Conservation (phyloP, 768 basidiomycete genomes). For the Leccinum variicolor region DNA sequence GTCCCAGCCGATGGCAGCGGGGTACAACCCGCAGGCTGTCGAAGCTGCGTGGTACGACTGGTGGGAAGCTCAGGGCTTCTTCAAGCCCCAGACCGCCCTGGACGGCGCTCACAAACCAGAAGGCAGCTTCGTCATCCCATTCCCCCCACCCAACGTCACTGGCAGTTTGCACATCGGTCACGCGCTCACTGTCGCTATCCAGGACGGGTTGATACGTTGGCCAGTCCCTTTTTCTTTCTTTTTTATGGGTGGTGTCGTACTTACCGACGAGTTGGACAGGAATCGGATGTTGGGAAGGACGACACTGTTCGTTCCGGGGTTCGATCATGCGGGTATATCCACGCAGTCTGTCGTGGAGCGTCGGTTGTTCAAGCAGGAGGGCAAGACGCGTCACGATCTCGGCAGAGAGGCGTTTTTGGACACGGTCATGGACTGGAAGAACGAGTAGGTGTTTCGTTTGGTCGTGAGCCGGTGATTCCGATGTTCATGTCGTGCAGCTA, state of each 20-base stretch:
- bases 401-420: constrained; percentile 89
- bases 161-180: constrained; percentile 96
- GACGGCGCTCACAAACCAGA: constrained; percentile 60
- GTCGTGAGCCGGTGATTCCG: not conserved
- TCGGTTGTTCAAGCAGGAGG: constrained; percentile 77
- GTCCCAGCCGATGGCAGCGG: constrained; percentile 81
- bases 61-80: constrained; percentile 92
- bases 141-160: constrained; percentile 96
- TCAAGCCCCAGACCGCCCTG: constrained; percentile 65
- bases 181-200: constrained; percentile 86
- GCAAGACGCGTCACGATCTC: constrained; percentile 88
- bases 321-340: constrained; percentile 97
- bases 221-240: constrained; percentile 29
- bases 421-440: constrained; percentile 95
- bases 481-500: constrained; percentile 51
- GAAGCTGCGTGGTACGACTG: constrained; percentile 98
- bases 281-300: constrained; percentile 96
- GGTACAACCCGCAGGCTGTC: constrained; percentile 93
- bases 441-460: constrained; percentile 64
- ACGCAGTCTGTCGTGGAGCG: constrained; percentile 98
- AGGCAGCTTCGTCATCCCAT: constrained; percentile 79
- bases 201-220: constrained; percentile 90
- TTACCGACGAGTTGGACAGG: constrained; percentile 39
- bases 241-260: not conserved
- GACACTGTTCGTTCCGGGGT: constrained; percentile 88